Evolutionary conservation across 2,329 filamentous ascomycete genomes (phyloP).

Genomic region (Gnomoniopsis smithogilvyi): DNA sequence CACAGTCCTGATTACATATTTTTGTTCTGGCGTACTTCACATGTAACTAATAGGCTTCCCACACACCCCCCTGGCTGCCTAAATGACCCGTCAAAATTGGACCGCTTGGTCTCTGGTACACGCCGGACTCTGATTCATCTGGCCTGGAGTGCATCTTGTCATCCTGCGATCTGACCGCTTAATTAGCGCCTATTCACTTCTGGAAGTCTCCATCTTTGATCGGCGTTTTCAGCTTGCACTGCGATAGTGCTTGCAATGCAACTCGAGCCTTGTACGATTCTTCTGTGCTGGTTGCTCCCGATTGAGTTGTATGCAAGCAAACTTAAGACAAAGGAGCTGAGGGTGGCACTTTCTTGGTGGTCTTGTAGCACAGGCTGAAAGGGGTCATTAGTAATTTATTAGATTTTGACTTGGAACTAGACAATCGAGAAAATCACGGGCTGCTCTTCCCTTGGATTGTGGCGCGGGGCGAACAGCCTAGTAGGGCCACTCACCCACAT

Average conservation of each 20-base stretch:
- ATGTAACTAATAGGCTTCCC: not conserved
- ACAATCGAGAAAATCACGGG: not conserved
- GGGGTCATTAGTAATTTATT: not conserved
- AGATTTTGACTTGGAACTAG: slow-evolving; percentile 5
- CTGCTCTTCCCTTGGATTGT: slow-evolving; percentile 2
- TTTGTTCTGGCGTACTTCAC: not conserved
- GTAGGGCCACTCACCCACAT: not conserved
- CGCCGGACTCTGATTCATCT: not conserved
- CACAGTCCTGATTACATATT: slow-evolving; percentile 2
- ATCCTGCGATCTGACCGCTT: not conserved
- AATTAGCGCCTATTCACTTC: not conserved
- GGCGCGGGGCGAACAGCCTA: slow-evolving; percentile 6
- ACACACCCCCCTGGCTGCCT: not conserved
- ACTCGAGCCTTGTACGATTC: not conserved
- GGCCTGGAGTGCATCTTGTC: not conserved
- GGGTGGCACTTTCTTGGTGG: slow-evolving; percentile 7
- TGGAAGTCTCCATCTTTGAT: not conserved
- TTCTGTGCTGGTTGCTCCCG: not conserved
- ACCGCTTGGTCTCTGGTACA: not conserved
- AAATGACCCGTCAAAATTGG: not conserved
- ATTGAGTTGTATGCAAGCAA: not conserved
- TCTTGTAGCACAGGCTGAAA: slow-evolving; percentile 1
- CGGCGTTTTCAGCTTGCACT: not conserved
- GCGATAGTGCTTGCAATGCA: not conserved
- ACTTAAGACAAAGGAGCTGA: slow-evolving; percentile 7